A percentile compares a stretch with the other conserved stretches of the same genome.
phyloP scores from a whole-genome alignment of 371 early-diverging fungal genomes.

The Mucor piriformis region DNA sequence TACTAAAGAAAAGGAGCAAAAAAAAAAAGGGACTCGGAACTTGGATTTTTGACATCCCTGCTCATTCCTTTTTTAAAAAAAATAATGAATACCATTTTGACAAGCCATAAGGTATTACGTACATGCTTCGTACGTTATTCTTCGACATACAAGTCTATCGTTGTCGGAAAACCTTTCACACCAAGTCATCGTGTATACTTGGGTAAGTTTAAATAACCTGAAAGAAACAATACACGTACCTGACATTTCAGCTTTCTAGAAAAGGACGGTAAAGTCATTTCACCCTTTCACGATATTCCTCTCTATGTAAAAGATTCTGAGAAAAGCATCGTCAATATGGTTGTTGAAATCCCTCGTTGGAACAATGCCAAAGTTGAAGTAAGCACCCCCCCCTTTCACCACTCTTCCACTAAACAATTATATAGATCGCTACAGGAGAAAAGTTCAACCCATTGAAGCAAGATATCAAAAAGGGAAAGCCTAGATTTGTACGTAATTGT shows the following conservation, averaged over 20 bases:
- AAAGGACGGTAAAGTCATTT: constrained; percentile 75
- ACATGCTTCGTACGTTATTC: constrained; percentile 9
- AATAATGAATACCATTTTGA: neutral
- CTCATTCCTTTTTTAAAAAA: neutral
- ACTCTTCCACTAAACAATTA: neutral
- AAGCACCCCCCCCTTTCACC: neutral
- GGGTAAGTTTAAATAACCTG: constrained; percentile 45
- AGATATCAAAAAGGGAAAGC: constrained; percentile 98
- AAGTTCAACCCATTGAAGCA: constrained; percentile 98
- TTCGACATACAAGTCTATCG: constrained; percentile 65
- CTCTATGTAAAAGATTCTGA: constrained; percentile 79
- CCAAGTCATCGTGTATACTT: constrained; percentile 83
- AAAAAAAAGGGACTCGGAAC: neutral
- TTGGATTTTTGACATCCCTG: too few species aligned
- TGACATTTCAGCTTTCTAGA: constrained; percentile 34
- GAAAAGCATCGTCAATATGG: constrained; percentile 92
- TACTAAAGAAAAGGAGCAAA: too few species aligned
- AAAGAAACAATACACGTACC: neutral
- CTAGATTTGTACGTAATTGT: constrained; percentile 98
- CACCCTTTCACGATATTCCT: constrained; percentile 99
- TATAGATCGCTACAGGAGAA: constrained; percentile 73
- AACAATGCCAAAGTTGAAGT: constrained; percentile 99
- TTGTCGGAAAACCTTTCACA: constrained; percentile 78
- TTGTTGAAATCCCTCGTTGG: constrained; percentile 99
- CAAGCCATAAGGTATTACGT: neutral